Evolutionary conservation across 2,329 filamentous ascomycete genomes (phyloP).

Genomic region (Parastagonospora avenae): DNA sequence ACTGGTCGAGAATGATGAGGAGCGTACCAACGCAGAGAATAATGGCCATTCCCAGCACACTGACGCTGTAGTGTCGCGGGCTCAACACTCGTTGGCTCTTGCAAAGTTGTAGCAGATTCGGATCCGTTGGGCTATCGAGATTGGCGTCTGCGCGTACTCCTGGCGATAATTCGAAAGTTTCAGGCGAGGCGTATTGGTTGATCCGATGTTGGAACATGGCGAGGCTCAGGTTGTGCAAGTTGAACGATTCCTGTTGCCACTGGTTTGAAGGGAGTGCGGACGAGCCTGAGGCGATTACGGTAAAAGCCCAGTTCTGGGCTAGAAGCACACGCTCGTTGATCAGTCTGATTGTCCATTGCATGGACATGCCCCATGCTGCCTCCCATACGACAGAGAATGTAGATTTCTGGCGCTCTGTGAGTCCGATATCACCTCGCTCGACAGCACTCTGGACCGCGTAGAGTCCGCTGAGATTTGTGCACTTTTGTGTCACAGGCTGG

Average conservation of each 20-base stretch:
- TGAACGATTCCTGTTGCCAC: slow-evolving; percentile 23
- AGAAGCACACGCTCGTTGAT: slow-evolving; percentile 17
- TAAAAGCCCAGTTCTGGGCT: slow-evolving; percentile 23
- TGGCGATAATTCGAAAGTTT: slow-evolving; percentile 16
- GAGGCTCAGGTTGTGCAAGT: slow-evolving; percentile 30
- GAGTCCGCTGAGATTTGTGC: slow-evolving; percentile 20
- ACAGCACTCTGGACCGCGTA: slow-evolving; percentile 14
- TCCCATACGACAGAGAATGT: slow-evolving; percentile 20
- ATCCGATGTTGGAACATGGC: slow-evolving; percentile 26
- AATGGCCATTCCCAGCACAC: slow-evolving; percentile 26
- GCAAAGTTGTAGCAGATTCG: slow-evolving; percentile 16
- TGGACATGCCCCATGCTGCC: slow-evolving; percentile 19
- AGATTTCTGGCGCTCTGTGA: slow-evolving; percentile 15
- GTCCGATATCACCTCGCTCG: slow-evolving; percentile 8
- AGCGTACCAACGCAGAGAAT: slow-evolving; percentile 23
- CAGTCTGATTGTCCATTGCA: slow-evolving; percentile 22
- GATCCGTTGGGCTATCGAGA: slow-evolving; percentile 13
- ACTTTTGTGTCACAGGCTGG: slow-evolving; percentile 10
- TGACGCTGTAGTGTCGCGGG: slow-evolving; percentile 18
- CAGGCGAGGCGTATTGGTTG: slow-evolving; percentile 18
- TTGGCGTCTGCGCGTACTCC: slow-evolving; percentile 8
- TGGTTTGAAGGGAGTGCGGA: slow-evolving; percentile 13
- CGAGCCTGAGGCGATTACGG: slow-evolving; percentile 7
- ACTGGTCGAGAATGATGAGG: slow-evolving; percentile 21
- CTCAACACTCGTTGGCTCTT: slow-evolving; percentile 21